Conservation (phyloP, 768 basidiomycete species). For the Trametes elegans region DNA sequence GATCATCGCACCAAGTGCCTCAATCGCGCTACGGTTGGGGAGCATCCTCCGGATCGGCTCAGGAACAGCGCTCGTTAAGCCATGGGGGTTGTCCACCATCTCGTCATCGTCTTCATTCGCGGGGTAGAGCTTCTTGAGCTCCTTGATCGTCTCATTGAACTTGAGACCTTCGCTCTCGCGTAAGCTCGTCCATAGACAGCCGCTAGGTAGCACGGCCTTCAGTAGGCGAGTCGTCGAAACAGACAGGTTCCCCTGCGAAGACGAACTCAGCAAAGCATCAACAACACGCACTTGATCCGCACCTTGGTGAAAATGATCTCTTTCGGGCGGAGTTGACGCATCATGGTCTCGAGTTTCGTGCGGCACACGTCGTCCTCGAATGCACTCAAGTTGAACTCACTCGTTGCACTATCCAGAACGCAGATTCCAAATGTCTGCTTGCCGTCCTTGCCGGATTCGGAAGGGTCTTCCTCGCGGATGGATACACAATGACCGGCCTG, state of each 20-base stretch:
- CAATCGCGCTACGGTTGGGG: constrained; percentile 63
- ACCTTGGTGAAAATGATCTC: constrained; percentile 92
- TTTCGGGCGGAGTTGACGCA: constrained; percentile 88
- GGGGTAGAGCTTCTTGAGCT: constrained; percentile 67
- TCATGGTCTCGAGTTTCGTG: constrained; percentile 89
- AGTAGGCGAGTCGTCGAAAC: constrained; percentile 80
- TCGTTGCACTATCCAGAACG: constrained; percentile 91
- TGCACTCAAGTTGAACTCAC: constrained; percentile 86
- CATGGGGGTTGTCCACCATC: constrained; percentile 46
- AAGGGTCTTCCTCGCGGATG: constrained; percentile 59
- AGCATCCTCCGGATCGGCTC: constrained; percentile 74
- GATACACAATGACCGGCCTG: constrained; percentile 95
- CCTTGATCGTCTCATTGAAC: constrained; percentile 66
- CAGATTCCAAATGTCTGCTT: constrained; percentile 80
- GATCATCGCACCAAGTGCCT: constrained; percentile 88
- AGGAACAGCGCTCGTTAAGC: constrained; percentile 47
- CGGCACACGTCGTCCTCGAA: constrained; percentile 93
- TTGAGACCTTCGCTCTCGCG: constrained; percentile 79
- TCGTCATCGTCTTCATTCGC: constrained; percentile 39
- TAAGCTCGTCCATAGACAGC: constrained; percentile 87
- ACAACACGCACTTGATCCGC: background rate
- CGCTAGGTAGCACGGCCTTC: constrained; percentile 73
- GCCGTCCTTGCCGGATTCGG: constrained; percentile 40
- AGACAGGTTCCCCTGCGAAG: constrained; percentile 75
- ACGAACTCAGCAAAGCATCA: background rate